phyloP scores from a whole-genome alignment of 2,329 filamentous ascomycete genomes.

The Colletotrichum zoysiae region DNA sequence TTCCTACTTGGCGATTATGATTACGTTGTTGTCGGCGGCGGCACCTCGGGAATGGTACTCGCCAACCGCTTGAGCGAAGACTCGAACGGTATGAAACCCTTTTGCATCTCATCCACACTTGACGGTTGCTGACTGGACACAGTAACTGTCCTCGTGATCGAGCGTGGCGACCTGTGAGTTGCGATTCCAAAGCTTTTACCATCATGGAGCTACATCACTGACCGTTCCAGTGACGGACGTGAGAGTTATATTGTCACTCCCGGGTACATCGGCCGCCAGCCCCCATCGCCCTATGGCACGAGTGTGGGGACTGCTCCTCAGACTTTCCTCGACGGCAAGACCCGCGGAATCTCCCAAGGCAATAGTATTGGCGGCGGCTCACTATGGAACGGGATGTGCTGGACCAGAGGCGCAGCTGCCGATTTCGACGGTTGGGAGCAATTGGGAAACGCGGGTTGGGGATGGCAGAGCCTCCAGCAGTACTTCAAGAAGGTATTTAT shows the following conservation, averaged over 20 bases:
- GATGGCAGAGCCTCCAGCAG: constrained; percentile 58
- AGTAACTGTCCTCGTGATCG: constrained; percentile 43
- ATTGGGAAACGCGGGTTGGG: constrained; percentile 57
- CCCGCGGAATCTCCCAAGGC: constrained; percentile 53
- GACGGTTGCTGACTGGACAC: not conserved
- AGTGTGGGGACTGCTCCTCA: constrained; percentile 50
- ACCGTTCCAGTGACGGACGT: constrained; percentile 26
- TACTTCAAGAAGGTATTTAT: constrained; percentile 61
- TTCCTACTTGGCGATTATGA: constrained; percentile 47
- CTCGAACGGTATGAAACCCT: constrained; percentile 36
- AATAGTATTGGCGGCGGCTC: constrained; percentile 56
- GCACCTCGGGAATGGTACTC: constrained; percentile 59
- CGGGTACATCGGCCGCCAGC: constrained; percentile 41
- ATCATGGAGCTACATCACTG: not conserved
- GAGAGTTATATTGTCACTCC: constrained; percentile 42
- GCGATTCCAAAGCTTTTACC: not conserved
- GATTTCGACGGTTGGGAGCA: constrained; percentile 59
- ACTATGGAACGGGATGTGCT: constrained; percentile 57
- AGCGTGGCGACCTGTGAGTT: constrained; percentile 43
- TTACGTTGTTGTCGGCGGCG: constrained; percentile 60
- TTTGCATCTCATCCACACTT: not conserved
- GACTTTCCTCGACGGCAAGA: constrained; percentile 50
- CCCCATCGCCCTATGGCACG: constrained; percentile 46
- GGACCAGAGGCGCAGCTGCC: constrained; percentile 53
- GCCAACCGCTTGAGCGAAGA: constrained; percentile 58